Base-by-base conservation (phyloP, 768 basidiomycete species). In the Pisolithus sp. region DNA sequence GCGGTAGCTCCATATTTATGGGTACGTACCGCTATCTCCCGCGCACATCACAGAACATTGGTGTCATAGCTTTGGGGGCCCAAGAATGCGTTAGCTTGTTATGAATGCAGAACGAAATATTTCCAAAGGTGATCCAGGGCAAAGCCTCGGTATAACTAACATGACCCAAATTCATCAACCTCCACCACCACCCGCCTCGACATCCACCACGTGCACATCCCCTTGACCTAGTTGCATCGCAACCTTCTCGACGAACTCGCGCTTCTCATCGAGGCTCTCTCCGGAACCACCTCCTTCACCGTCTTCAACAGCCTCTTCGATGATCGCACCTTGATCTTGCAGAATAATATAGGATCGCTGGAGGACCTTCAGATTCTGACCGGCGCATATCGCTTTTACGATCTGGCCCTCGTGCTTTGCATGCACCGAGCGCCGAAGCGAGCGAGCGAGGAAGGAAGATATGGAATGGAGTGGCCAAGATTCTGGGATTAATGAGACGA, bases 391-490 rank as follows among this genome's bases (percentile, higher is more conserved):
- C 17, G 82, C 81, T 66, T 89, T 94, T 51, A 93, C 66, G 48
- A 95, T 85, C 62, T 81, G 76, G 6, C 80, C 81, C 64, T 93
- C 86, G 43, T 85, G 82, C 20, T 71, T 68, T 12, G 75, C 70
- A 60, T 95, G 92, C 21, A 91, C 68, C 8, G 82, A 80, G 56
- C 88, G 76, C 21, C 90, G 79, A 53, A 93, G 79, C 3, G 90
- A 89, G 15, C 89, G 83, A 4, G 81, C 70, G 24, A 95, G 72
- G 73, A 95, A 93, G 4, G 84, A 80, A 0, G 89, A 81, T 53
- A 94, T 74, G 9, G 78, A 68, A 18, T 76, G 73, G 13, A 94
- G 69, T 1, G 91, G 80, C 92, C 93, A 95, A 24, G 79, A 72
- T 47, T 79, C 63, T 4, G 93, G 92, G 7, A 94, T 73, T 34